These are phyloP conservation scores for Peziza echinospora DNA, from an alignment of 495 filamentous ascomycete species.

Conservation along the genomic window DNA sequence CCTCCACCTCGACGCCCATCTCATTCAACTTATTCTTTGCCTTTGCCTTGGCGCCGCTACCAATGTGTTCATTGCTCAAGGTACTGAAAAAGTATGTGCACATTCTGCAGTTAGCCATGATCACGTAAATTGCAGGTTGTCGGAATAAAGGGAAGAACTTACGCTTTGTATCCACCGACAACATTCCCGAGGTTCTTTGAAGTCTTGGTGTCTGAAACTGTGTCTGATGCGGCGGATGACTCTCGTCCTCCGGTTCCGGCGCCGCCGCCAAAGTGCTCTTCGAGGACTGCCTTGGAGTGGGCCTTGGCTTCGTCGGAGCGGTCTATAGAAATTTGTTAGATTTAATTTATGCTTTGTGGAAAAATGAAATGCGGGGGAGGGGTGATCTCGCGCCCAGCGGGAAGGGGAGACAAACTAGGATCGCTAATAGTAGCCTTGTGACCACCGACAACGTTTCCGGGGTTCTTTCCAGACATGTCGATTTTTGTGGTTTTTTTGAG, in stretches of 20 bases:
- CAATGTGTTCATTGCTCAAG: slow-evolving; percentile 27
- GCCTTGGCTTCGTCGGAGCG: slow-evolving; percentile 26
- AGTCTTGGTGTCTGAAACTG: slow-evolving; percentile 2
- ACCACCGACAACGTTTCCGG: slow-evolving; percentile 26
- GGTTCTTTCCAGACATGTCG: slow-evolving; percentile 7
- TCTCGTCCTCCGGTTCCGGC: slow-evolving; percentile 5
- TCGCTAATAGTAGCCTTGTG: slow-evolving; percentile 30
- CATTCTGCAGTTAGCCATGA: too few relatives aligned
- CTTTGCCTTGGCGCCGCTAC: slow-evolving; percentile 27
- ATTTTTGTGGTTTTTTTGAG: too few relatives aligned
- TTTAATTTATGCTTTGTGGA: too few relatives aligned
- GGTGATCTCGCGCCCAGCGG: too few relatives aligned
- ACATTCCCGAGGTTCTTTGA: slow-evolving; percentile 26
- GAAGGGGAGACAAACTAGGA: slow-evolving; percentile 23
- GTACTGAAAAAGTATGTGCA: slow-evolving; percentile 8
- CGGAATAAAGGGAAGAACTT: too few relatives aligned
- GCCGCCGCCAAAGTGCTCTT: slow-evolving; percentile 19
- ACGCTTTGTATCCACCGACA: slow-evolving; percentile 27
- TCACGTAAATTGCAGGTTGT: background rate
- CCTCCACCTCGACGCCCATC: slow-evolving; percentile 7
- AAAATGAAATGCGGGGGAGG: too few relatives aligned
- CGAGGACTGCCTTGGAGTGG: slow-evolving; percentile 25
- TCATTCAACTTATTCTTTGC: slow-evolving; percentile 23
- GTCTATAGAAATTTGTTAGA: slow-evolving; percentile 16
- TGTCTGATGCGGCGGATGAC: background rate